phyloP scores from a whole-genome alignment of 2,329 filamentous ascomycete species.

The Xylariales sp. region DNA sequence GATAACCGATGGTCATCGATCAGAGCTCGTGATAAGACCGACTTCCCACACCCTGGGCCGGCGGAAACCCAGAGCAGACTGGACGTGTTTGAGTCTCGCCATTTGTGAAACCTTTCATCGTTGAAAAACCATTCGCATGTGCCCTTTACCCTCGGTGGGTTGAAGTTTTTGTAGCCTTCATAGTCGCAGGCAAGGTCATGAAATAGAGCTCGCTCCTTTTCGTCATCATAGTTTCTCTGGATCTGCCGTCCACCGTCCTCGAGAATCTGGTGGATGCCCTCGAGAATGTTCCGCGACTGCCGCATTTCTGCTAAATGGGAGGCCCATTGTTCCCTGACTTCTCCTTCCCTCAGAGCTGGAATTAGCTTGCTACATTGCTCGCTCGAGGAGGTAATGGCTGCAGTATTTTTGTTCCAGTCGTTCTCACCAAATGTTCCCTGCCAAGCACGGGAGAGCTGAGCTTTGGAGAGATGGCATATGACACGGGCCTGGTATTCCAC shows the following conservation, averaged over 20 bases:
- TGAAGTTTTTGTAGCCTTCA: constrained; percentile 22
- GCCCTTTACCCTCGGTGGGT: constrained; percentile 18
- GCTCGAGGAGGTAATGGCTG: constrained; percentile 6
- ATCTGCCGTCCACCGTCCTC: constrained; percentile 9
- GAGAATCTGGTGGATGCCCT: constrained; percentile 6
- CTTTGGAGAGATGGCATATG: constrained; percentile 9
- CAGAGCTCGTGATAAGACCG: background rate
- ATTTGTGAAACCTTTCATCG: constrained; percentile 19
- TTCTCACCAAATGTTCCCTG: constrained; percentile 9
- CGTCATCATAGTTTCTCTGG: background rate
- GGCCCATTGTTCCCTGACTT: no score
- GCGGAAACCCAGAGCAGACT: background rate
- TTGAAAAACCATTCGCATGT: constrained; percentile 30
- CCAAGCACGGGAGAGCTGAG: constrained; percentile 12
- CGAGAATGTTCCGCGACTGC: constrained; percentile 6
- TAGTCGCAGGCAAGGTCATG: constrained; percentile 18
- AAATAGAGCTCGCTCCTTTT: constrained; percentile 9
- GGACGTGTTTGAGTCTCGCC: constrained; percentile 14
- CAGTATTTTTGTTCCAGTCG: constrained; percentile 4
- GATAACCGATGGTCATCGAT: constrained; percentile 9
- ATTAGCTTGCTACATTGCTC: constrained; percentile 2
- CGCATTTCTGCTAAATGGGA: no score
- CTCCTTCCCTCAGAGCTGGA: no score
- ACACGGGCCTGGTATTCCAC: constrained; percentile 15
- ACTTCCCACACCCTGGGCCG: background rate